A percentile compares a stretch with the other conserved stretches of the same genome.
Conservation (phyloP, 345 rosid species). For the Salix purpurea region DNA sequence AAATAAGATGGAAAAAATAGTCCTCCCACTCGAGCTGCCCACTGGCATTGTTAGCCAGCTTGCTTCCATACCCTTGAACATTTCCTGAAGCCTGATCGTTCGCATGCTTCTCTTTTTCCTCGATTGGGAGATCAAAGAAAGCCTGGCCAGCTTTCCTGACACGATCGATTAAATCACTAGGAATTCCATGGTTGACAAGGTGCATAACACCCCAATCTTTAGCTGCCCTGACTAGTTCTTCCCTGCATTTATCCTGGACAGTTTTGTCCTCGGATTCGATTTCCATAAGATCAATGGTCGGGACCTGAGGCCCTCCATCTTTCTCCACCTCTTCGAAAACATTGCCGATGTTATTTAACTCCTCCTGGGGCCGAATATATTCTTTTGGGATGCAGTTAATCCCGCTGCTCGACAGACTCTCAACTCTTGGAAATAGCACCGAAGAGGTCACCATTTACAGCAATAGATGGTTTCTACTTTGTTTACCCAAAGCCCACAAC, state of each 20-base stretch:
- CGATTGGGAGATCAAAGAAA: conserved; percentile 59
- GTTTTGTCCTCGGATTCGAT: conserved; percentile 50
- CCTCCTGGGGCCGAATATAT: conserved; percentile 71
- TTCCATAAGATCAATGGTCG: conserved; percentile 61
- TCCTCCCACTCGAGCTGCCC: conserved; percentile 97
- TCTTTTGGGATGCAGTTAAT: conserved; percentile 67
- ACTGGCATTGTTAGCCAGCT: conserved; percentile 80
- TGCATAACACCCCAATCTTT: conserved; percentile 95
- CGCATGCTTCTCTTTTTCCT: conserved; percentile 87
- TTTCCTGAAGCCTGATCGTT: conserved; percentile 77
- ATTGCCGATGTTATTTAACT: conserved; percentile 61
- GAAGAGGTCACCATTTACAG: conserved; percentile 28
- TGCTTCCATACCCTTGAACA: conserved; percentile 93
- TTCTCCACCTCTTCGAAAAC: conserved; percentile 78
- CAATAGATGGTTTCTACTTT: not conserved
- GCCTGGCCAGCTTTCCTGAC: conserved; percentile 60
- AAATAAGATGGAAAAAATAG: conserved; percentile 81
- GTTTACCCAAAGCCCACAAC: not conserved
- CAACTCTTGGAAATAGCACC: conserved; percentile 44
- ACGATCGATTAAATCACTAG: conserved; percentile 48
- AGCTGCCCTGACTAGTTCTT: conserved; percentile 56
- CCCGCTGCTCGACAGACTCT: conserved; percentile 70
- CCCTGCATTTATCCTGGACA: conserved; percentile 47
- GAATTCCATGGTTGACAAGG: conserved; percentile 78
- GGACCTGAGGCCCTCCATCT: conserved; percentile 75